Percentiles rank a stretch among this genome's conserved stretches.
phyloP scores from a whole-genome alignment of 805 yeast genomes.

The Wickerhamomyces rabaulensis region DNA sequence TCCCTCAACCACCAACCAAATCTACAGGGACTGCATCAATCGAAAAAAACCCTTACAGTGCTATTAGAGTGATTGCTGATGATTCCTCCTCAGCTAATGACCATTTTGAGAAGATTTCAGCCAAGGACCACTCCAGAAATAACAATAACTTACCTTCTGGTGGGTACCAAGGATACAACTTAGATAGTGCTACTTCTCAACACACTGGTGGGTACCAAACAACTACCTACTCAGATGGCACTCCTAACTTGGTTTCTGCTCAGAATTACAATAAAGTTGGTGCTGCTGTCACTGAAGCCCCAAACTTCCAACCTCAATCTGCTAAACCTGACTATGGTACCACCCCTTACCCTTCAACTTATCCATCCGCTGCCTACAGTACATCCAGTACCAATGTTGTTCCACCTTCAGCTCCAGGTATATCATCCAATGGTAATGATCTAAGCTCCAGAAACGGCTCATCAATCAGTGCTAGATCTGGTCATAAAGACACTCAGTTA shows the following conservation, averaged over 20 bases:
- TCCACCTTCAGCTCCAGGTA: neutral
- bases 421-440: neutral
- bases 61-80: constrained; percentile 19
- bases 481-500: neutral
- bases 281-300: constrained; percentile 21
- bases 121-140: constrained; percentile 20
- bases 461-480: neutral
- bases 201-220: neutral
- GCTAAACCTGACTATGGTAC: constrained; percentile 20
- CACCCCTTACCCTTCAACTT: constrained; percentile 13
- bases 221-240: constrained; percentile 13
- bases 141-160: constrained; percentile 4
- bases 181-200: constrained; percentile 2
- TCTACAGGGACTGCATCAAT: constrained; percentile 7
- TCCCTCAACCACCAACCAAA: constrained; percentile 5
- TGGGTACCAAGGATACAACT: constrained; percentile 13
- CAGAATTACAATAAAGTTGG: constrained; percentile 19
- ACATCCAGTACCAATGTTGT: neutral
- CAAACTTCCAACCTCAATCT: constrained; percentile 17
- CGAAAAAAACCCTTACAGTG: constrained; percentile 13
- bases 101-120: constrained; percentile 19
- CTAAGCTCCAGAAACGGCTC: neutral
- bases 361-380: constrained; percentile 14
- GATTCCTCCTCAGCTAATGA: constrained; percentile 20
- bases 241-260: constrained; percentile 22